Conservation (phyloP, 768 basidiomycete genomes). For the Sarcomyxa edulis region DNA sequence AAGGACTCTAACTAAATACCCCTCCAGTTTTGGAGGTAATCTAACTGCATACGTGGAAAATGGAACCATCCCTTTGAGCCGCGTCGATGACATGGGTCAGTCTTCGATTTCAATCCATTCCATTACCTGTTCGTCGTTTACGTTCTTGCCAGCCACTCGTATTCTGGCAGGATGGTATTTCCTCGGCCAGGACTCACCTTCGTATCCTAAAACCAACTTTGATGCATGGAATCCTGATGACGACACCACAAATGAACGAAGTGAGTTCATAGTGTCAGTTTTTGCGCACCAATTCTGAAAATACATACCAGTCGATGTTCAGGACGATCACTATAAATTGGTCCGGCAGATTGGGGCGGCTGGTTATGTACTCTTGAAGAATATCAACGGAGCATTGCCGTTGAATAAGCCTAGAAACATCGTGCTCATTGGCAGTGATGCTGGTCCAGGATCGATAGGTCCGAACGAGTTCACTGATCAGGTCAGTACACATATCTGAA, state of each 20-base stretch:
- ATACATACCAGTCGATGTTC: conserved; percentile 66
- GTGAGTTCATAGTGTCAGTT: no score
- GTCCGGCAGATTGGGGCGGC: conserved; percentile 73
- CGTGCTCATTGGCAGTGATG: conserved; percentile 58
- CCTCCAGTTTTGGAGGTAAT: conserved; percentile 62
- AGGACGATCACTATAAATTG: conserved; percentile 59
- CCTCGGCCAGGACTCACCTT: conserved; percentile 54
- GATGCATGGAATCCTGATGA: conserved; percentile 54
- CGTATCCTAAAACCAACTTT: conserved; percentile 68
- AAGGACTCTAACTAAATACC: no score
- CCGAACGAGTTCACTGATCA: conserved; percentile 69
- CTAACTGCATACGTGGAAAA: conserved; percentile 66
- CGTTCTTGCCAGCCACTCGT: conserved; percentile 49
- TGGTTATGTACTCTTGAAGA: conserved; percentile 75
- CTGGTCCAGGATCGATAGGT: conserved; percentile 58
- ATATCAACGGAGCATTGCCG: conserved; percentile 50
- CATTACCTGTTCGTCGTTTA: conserved; percentile 11
- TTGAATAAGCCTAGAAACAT: conserved; percentile 52
- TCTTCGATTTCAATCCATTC: conserved; percentile 15
- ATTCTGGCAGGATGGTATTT: conserved; percentile 71
- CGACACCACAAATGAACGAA: conserved; percentile 51
- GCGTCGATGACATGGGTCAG: conserved; percentile 73
- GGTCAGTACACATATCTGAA: conserved; percentile 41
- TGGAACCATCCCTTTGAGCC: conserved; percentile 58
- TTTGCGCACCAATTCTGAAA: no score